Percentiles rank a stretch among this genome's conserved stretches.
phyloP scores from a whole-genome alignment of 2,329 filamentous ascomycete species.

The Colletotrichum sp. region DNA sequence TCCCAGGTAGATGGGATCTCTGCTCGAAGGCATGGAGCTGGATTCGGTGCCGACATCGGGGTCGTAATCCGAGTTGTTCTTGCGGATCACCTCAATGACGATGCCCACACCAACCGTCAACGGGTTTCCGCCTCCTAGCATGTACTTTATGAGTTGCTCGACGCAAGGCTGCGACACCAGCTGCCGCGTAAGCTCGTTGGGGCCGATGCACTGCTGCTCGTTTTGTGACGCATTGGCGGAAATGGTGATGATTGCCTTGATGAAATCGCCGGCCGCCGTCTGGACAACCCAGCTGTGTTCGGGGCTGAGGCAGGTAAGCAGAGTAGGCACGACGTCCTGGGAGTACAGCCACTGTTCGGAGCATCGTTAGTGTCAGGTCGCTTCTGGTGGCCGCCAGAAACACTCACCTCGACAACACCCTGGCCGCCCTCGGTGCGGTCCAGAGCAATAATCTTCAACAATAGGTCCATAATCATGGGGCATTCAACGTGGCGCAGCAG shows the following conservation, averaged over 20 bases:
- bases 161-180: constrained; percentile 88
- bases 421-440: constrained; percentile 91
- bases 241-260: constrained; percentile 99
- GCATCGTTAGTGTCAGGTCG: not conserved
- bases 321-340: constrained; percentile 83
- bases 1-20: constrained; percentile 95
- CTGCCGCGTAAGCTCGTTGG: constrained; percentile 94
- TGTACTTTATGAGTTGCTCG: constrained; percentile 83
- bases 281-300: constrained; percentile 90
- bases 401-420: constrained; percentile 87
- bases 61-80: constrained; percentile 99
- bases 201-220: constrained; percentile 98
- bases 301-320: constrained; percentile 86
- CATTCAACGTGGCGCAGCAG: constrained; percentile 95
- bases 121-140: constrained; percentile 92
- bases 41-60: constrained; percentile 86
- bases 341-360: constrained; percentile 81
- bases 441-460: constrained; percentile 95
- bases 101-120: constrained; percentile 96
- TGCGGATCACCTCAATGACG: constrained; percentile 96
- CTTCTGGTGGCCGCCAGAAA: not conserved
- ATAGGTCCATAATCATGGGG: constrained; percentile 96
- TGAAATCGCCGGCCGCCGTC: constrained; percentile 94
- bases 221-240: constrained; percentile 98
- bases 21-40: constrained; percentile 78